phyloP scores from a whole-genome alignment of 495 filamentous ascomycete species.

The Delitschia confertaspora region DNA sequence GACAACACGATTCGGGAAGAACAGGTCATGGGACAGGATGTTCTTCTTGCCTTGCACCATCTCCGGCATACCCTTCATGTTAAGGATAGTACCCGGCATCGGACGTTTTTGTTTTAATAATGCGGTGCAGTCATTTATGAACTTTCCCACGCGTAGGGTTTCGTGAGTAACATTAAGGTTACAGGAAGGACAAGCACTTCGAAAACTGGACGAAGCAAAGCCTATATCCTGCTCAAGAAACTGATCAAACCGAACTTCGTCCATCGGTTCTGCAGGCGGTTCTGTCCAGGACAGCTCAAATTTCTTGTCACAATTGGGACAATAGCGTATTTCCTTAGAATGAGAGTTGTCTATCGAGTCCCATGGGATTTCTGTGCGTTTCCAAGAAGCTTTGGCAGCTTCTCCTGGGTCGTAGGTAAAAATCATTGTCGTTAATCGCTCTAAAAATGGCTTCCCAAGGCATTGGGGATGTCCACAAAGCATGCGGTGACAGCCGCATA shows the following conservation, averaged over 20 bases:
- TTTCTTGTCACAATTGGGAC: conserved; percentile 45
- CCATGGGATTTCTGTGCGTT: conserved; percentile 48
- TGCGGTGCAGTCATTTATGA: conserved; percentile 5
- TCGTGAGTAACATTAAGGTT: conserved; percentile 15
- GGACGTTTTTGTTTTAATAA: neutral
- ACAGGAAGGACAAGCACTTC: conserved; percentile 3
- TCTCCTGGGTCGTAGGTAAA: conserved; percentile 51
- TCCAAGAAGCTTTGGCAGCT: conserved; percentile 43
- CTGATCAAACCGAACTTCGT: conserved; percentile 2
- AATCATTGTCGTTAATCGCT: conserved; percentile 48
- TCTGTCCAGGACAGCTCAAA: conserved; percentile 44
- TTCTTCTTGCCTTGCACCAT: conserved; percentile 6
- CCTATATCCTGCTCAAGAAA: conserved; percentile 14
- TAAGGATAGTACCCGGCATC: conserved; percentile 19
- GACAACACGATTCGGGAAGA: conserved; percentile 56
- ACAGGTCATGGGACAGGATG: conserved; percentile 30
- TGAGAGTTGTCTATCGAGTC: conserved; percentile 52
- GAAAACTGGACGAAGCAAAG: conserved; percentile 9
- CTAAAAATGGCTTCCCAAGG: conserved; percentile 57
- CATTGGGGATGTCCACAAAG: conserved; percentile 56
- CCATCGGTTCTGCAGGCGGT: neutral
- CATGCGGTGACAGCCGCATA: conserved; percentile 49
- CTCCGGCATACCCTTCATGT: conserved; percentile 5
- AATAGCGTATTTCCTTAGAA: no score
- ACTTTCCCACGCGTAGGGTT: conserved; percentile 18